Evolutionary conservation across 768 basidiomycete genomes (phyloP).

Genomic region (Filobasidium floriforme): DNA sequence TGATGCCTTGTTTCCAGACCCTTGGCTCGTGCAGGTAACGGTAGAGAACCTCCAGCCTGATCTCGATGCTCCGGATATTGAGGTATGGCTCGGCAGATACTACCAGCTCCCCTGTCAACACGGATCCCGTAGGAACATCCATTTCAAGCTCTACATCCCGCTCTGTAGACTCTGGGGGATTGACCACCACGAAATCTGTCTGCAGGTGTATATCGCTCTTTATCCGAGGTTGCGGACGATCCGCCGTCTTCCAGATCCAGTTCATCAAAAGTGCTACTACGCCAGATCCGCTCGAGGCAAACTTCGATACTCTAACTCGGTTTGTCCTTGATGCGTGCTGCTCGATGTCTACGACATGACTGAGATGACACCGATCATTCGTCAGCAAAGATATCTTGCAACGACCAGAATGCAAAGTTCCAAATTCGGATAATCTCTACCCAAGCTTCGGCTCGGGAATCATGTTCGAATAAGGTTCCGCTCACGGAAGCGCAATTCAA

Average conservation of each 20-base stretch:
- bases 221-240: neutral
- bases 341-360: no score
- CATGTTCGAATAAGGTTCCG: no score
- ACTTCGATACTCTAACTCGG: no score
- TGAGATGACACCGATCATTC: no score
- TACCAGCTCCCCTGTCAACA: neutral
- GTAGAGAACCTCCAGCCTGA: neutral
- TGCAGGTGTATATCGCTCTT: neutral
- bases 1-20: neutral
- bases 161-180: neutral
- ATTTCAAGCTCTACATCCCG: neutral
- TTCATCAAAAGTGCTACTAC: no score
- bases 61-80: neutral
- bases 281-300: no score
- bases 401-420: no score
- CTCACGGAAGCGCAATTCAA: no score
- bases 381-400: no score
- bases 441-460: no score
- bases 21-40: neutral
- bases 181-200: constrained; percentile 2
- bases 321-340: no score
- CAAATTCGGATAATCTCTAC: no score
- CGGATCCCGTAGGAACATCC: neutral
- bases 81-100: neutral
- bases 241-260: neutral